A percentile compares a stretch with the other conserved stretches of the same genome.
Evolutionary conservation across 805 yeast species (phyloP).

Genomic region (Soucietia sequanensis): DNA sequence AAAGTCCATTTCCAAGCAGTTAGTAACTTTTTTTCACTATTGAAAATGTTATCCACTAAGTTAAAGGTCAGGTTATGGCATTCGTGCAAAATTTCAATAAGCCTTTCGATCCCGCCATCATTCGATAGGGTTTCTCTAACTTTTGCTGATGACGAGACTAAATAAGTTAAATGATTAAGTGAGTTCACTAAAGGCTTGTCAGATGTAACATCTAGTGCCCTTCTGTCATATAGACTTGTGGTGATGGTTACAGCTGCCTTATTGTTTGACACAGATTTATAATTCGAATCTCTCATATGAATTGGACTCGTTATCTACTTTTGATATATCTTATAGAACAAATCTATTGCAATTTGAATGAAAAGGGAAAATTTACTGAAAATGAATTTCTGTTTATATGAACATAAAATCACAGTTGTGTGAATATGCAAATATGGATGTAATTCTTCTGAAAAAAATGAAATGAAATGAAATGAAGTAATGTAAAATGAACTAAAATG

Average conservation of each 20-base stretch:
- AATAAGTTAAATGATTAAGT: conserved; percentile 81
- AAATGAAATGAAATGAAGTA: too few species aligned
- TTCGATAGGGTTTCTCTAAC: conserved; percentile 85
- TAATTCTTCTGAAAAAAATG: too few species aligned
- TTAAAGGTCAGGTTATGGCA: conserved; percentile 50
- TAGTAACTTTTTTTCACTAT: conserved; percentile 47
- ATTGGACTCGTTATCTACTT: too few species aligned
- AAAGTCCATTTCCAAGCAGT: conserved; percentile 98
- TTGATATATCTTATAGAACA: too few species aligned
- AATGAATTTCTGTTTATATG: too few species aligned
- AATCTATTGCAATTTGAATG: too few species aligned
- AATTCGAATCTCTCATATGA: conserved; percentile 90
- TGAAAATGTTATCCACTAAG: conserved; percentile 28
- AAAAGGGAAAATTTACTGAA: too few species aligned
- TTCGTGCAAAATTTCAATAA: conserved; percentile 81
- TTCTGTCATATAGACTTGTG: conserved; percentile 82
- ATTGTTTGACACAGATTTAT: conserved; percentile 72
- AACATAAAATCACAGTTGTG: too few species aligned
- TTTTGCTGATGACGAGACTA: conserved; percentile 81
- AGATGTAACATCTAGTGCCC: conserved; percentile 89
- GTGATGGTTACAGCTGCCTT: conserved; percentile 92
- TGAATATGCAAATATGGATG: too few species aligned
- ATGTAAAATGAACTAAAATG: too few species aligned
- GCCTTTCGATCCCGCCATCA: conserved; percentile 91
- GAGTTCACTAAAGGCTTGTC: conserved; percentile 91